Percentiles rank a stretch among this genome's conserved stretches.
phyloP scores from a whole-genome alignment of 768 basidiomycete genomes.

The Xanthoconium stramineum region DNA sequence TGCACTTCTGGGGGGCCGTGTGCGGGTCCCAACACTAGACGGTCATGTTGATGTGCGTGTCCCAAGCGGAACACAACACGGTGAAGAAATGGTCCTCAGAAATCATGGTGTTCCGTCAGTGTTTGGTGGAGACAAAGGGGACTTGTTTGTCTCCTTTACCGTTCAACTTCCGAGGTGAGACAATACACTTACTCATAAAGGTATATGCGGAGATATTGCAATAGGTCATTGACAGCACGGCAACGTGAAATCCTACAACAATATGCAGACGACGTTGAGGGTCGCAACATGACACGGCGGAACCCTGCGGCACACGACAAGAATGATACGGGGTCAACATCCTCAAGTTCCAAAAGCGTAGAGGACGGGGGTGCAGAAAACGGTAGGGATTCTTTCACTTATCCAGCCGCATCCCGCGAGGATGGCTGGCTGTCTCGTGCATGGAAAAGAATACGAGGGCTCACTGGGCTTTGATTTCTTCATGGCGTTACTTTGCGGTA shows the following conservation, averaged over 20 bases:
- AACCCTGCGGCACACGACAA: constrained; percentile 14
- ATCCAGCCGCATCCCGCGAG: constrained; percentile 48
- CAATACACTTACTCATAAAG: constrained; percentile 2
- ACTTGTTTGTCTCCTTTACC: constrained; percentile 85
- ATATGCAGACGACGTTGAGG: constrained; percentile 93
- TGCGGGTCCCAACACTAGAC: constrained; percentile 91
- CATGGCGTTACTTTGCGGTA: constrained; percentile 39
- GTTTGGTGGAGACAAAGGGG: constrained; percentile 62
- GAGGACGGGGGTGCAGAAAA: constrained; percentile 38
- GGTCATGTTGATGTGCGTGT: constrained; percentile 94
- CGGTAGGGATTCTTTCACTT: constrained; percentile 74
- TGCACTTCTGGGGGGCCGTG: constrained; percentile 89
- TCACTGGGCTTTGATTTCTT: constrained; percentile 68
- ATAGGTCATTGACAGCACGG: constrained; percentile 74
- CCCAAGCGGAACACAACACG: constrained; percentile 90
- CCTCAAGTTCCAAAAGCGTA: constrained; percentile 18
- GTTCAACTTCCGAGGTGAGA: constrained; percentile 88
- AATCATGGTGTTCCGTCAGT: constrained; percentile 75
- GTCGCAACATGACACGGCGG: constrained; percentile 35
- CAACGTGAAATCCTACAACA: constrained; percentile 87
- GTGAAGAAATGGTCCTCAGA: constrained; percentile 94
- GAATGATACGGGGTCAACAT: constrained; percentile 16
- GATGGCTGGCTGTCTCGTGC: constrained; percentile 69
- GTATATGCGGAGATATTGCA: constrained; percentile 4
- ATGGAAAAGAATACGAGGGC: constrained; percentile 64